Base-by-base conservation (phyloP, 2,329 filamentous ascomycete species). In the Diplocarpon rosae region DNA sequence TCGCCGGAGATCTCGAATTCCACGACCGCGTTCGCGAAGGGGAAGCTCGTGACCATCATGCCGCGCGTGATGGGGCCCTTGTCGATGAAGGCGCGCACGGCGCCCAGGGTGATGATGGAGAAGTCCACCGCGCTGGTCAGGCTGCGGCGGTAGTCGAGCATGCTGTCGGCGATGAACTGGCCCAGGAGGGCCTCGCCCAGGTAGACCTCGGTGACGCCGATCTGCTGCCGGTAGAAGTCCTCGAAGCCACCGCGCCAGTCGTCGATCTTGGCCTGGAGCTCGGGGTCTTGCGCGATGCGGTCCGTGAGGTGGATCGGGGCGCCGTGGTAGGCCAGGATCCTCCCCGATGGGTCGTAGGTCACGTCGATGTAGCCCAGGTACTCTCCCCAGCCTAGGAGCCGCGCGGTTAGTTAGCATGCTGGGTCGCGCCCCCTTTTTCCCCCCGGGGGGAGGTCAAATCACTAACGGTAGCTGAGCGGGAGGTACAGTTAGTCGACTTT, bases 361-460 rank as follows among this genome's bases (percentile, higher is more conserved):
- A 83, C 70, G 50, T 81, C 77, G 52, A 83, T 83, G 59, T 78
- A 78, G 46, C 78, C 79, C 2, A 83, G 62, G 45, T 82, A 82
- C 62, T 82, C 76, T 41, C 78, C 78, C 79, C 79, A 83, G 29
- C 50, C 48, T 52, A 16, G 41, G 17, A 34, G 13, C 15, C 3
- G 5, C 30, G n/a, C 30, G 4, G 3, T n/a, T 20, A 27, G 32
- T 48, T 24, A 46, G 47, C 36, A 43, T n/a, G n/a, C n/a, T n/a
- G n/a, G n/a, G n/a, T n/a, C 36, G 28, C 20, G n/a, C 27, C 7
- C n/a, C 32, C 11, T 13, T 8, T 17, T 2, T 6, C 3, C n/a
- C 13, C 1, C n/a, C 10, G 1, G 10, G 17, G 16, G 37, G 35
- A 2, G 10, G 29, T n/a, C 4, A 34, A 7, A 24, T 24, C 20